Conservation (phyloP, 768 basidiomycete genomes). For the Hysterangium stoloniferum region DNA sequence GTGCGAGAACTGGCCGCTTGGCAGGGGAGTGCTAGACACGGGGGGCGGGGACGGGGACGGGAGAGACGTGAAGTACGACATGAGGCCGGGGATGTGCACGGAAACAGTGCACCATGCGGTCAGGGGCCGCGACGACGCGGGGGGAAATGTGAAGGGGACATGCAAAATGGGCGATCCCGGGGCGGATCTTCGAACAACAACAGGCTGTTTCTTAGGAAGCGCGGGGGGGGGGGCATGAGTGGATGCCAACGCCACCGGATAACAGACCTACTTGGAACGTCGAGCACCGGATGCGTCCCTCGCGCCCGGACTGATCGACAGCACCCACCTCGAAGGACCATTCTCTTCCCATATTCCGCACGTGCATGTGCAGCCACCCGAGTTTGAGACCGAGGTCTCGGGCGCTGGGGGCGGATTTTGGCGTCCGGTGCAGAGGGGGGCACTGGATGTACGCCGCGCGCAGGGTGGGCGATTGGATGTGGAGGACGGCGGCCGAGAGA, state of each 20-base stretch:
- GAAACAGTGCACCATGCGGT: conserved; percentile 65
- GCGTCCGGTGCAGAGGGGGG: conserved; percentile 31
- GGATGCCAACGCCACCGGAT: conserved; percentile 5
- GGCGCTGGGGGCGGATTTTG: conserved; percentile 9
- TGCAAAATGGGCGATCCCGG: conserved; percentile 48
- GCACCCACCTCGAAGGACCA: conserved; percentile 75
- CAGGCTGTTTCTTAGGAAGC: conserved; percentile 7
- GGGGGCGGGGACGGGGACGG: conserved; percentile 13
- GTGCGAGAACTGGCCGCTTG: conserved; percentile 54
- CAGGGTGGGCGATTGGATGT: conserved; percentile 72
- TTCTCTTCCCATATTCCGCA: conserved; percentile 55
- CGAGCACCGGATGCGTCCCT: conserved; percentile 58
- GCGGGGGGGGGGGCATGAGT: conserved; percentile 15
- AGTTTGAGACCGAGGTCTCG: conserved; percentile 52
- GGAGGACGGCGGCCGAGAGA: conserved; percentile 63
- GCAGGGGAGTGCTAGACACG: conserved; percentile 26
- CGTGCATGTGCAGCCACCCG: conserved; percentile 70
- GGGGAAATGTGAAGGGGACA: conserved; percentile 61
- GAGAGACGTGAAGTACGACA: conserved; percentile 53
- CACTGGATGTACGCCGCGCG: conserved; percentile 60
- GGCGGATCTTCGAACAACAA: not conserved
- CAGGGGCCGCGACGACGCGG: conserved; percentile 43
- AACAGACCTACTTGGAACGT: conserved; percentile 64
- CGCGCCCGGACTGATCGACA: conserved; percentile 51
- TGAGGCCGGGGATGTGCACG: conserved; percentile 50